These are phyloP conservation scores for Mycena floridula DNA, from an alignment of 768 basidiomycete species.

Conservation along the genomic window DNA sequence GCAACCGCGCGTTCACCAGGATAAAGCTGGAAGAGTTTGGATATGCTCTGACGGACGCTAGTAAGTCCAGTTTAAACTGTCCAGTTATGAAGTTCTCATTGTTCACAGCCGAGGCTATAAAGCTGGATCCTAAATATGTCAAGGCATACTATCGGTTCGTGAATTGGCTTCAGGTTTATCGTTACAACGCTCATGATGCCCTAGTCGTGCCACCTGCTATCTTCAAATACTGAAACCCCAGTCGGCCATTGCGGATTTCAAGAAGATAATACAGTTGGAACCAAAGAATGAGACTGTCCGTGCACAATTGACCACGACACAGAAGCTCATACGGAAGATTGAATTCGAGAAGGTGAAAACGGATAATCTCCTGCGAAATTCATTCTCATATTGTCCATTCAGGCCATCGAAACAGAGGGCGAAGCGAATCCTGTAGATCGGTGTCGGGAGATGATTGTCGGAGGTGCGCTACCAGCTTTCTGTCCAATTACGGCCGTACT, in stretches of 20 bases:
- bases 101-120: slow-evolving; percentile 69
- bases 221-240: slow-evolving; percentile 88
- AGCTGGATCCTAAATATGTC: slow-evolving; percentile 82
- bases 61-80: slow-evolving; percentile 38
- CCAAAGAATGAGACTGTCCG: slow-evolving; percentile 80
- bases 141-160: slow-evolving; percentile 84
- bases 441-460: slow-evolving; percentile 72
- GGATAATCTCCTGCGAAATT: not conserved
- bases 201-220: slow-evolving; percentile 83
- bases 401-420: slow-evolving; percentile 92
- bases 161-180: slow-evolving; percentile 2
- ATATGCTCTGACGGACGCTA: slow-evolving; percentile 82
- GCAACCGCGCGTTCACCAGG: slow-evolving; percentile 87
- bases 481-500: not conserved
- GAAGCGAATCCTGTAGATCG: slow-evolving; percentile 74
- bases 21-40: slow-evolving; percentile 94
- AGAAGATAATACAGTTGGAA: slow-evolving; percentile 76
- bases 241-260: slow-evolving; percentile 81
- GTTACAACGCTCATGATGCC: slow-evolving; percentile 3
- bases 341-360: slow-evolving; percentile 97
- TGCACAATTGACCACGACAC: slow-evolving; percentile 78
- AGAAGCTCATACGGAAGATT: slow-evolving; percentile 84
- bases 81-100: slow-evolving; percentile 1
- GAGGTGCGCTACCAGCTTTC: slow-evolving; percentile 41
- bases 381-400: not conserved